These are phyloP conservation scores for Dacryopinax primogenitus DNA, from an alignment of 768 basidiomycete species.

Conservation along the genomic window DNA sequence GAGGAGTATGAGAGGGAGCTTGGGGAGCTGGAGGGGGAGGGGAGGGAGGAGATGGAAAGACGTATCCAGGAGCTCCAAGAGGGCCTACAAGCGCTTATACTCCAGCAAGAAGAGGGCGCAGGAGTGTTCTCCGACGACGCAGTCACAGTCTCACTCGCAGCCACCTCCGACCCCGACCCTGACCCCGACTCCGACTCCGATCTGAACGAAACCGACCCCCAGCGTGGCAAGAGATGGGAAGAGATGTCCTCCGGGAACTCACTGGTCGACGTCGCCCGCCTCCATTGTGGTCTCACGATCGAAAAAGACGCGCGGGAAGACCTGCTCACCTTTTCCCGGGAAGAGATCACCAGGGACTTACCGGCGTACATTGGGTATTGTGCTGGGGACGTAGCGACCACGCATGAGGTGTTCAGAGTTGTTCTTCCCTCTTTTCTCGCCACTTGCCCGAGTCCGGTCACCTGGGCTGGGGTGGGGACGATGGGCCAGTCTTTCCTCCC, in stretches of 20 bases:
- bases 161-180: constrained; percentile 1
- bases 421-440: constrained; percentile 70
- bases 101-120: too few relatives aligned
- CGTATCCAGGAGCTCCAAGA: too few relatives aligned
- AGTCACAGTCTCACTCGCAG: too few relatives aligned
- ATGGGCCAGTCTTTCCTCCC: constrained; percentile 91
- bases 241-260: constrained; percentile 86
- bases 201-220: constrained; percentile 32
- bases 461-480: constrained; percentile 76
- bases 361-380: constrained; percentile 75
- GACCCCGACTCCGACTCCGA: constrained; percentile 24
- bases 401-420: constrained; percentile 62
- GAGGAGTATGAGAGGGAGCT: constrained; percentile 30
- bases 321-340: constrained; percentile 56
- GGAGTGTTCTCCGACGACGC: too few relatives aligned
- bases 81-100: too few relatives aligned
- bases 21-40: constrained; percentile 32
- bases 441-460: constrained; percentile 82
- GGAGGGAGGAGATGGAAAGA: constrained; percentile 26
- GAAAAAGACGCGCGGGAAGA: constrained; percentile 69
- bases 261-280: constrained; percentile 76
- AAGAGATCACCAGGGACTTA: constrained; percentile 50
- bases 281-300: constrained; percentile 72
- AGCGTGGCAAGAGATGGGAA: constrained; percentile 65
- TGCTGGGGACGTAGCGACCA: constrained; percentile 68